phyloP scores from a whole-genome alignment of 768 basidiomycete genomes.

The Leucosporidium creatinivorum region DNA sequence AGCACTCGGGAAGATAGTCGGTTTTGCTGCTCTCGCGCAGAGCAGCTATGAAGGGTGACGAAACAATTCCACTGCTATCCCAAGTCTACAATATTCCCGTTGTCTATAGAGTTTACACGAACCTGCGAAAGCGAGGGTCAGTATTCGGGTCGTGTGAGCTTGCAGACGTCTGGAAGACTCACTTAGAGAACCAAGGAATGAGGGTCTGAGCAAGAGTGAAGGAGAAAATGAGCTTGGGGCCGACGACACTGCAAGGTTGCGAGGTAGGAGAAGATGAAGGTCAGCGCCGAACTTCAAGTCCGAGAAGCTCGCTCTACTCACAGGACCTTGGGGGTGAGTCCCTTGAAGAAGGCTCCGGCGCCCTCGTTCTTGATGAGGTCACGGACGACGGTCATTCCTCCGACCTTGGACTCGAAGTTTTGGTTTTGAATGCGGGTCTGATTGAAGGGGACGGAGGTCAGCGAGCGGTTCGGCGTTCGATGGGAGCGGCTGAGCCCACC shows the following conservation, averaged over 20 bases:
- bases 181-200: conserved; percentile 84
- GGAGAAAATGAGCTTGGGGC: conserved; percentile 95
- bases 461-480: not conserved
- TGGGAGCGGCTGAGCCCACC: conserved; percentile 27
- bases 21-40: too few species aligned
- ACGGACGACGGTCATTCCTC: conserved; percentile 68
- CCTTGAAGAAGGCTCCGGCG: conserved; percentile 78
- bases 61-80: too few species aligned
- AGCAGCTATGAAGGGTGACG: too few species aligned
- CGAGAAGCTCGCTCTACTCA: conserved; percentile 23
- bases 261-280: not conserved
- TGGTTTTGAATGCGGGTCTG: conserved; percentile 91
- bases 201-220: conserved; percentile 94
- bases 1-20: too few species aligned
- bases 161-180: conserved; percentile 49
- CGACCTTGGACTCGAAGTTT: conserved; percentile 57
- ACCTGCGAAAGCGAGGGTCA: not conserved
- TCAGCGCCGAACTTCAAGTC: not conserved
- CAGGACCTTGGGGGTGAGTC: conserved; percentile 84
- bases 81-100: too few species aligned
- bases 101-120: too few species aligned
- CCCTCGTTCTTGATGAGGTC: conserved; percentile 87
- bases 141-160: too few species aligned
- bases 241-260: conserved; percentile 60
- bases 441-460: not conserved